Evolutionary conservation across 2,329 filamentous ascomycete species (phyloP).

Genomic region (Trichophyton benhamiae): DNA sequence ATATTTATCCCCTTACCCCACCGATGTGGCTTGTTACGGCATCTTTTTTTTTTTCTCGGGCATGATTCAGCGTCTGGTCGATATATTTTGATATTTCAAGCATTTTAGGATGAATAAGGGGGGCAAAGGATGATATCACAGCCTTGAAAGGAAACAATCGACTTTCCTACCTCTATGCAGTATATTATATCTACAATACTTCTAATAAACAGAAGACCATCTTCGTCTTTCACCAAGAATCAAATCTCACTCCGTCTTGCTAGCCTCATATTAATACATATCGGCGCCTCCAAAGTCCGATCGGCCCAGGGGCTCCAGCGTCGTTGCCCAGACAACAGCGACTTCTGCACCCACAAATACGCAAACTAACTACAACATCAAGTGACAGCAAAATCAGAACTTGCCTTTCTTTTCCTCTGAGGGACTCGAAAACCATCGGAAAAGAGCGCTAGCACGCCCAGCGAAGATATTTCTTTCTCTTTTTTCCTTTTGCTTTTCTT

Average conservation of each 20-base stretch:
- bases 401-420: background rate
- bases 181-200: background rate
- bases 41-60: background rate
- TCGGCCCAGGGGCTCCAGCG: background rate
- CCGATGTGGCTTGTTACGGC: too few species aligned
- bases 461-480: background rate
- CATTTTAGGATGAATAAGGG: background rate
- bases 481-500: background rate
- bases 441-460: background rate
- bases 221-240: background rate
- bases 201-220: background rate
- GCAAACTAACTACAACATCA: background rate
- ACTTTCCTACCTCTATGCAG: background rate
- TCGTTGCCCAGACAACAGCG: background rate
- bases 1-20: background rate
- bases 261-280: background rate
- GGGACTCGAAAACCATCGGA: background rate
- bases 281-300: background rate
- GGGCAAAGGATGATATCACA: background rate
- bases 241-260: background rate
- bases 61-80: background rate
- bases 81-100: background rate
- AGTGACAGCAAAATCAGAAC: background rate
- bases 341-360: background rate
- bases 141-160: background rate